Evolutionary conservation across 495 filamentous ascomycete species (phyloP), one percentile per base, ranked within the genome.

Genomic region (Penicillium crystallinum): DNA sequence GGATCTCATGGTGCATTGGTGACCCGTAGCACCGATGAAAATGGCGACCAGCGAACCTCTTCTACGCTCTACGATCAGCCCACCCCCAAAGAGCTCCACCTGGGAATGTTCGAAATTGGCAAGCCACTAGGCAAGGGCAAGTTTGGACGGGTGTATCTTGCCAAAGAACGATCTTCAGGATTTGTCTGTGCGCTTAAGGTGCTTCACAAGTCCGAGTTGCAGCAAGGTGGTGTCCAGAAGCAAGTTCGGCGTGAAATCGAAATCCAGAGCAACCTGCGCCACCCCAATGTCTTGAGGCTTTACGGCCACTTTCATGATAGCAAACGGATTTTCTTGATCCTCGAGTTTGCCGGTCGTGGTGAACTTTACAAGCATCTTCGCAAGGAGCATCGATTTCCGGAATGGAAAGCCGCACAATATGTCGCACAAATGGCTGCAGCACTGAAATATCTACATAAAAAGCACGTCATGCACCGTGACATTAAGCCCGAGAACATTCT

Each of bases 401-500:
- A 98, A 69, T 92, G 89, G 87, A 93, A 92, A 68, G 95, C 95
- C 37, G 91, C 92, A 23, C 85, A 93, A 72, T 98, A 96, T 63
- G 89, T 97, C 56, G 95, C 92, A n/a, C 93, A 98, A 71, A 97
- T 98, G 95, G 89, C 95, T 17, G 84, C 88, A 38, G 93, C 93
- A 19, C 73, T 98, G 58, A 83, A 82, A 52, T 97, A 97, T 59
- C 75, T 97, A 21, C 93, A 98, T 73, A 89, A 88, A 66, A 97
- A 98, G 75, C 93, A 98, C 66, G 90, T 98, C 57, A 98, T 98
- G 74, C 93, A 98, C 62, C 85, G 93, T 38, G 93, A 98, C 59
- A 98, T 98, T 74, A 98, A 98, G 74, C 93, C 93, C 10, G 93
- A 98, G 71, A 98, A 98, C 62, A 98, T 98, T 58, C 83, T 98